Conservation (phyloP, 1,139 yeast genomes). For the Groenewaldozyma auringiensis region DNA sequence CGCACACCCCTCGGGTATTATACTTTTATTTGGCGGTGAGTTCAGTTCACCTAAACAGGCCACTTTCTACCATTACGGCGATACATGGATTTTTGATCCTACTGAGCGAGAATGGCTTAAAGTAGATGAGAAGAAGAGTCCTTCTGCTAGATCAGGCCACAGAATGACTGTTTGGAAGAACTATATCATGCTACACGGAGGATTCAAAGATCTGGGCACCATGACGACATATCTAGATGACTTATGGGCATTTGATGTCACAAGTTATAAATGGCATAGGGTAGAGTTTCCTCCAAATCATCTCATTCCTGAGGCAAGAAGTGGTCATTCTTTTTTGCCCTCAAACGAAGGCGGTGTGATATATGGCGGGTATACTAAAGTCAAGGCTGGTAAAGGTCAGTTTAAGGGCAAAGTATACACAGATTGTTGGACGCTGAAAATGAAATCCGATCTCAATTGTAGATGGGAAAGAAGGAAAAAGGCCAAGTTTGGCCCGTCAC, state of each 20-base stretch:
- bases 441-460: constrained; percentile 77
- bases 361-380: constrained; percentile 93
- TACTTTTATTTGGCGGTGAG: constrained; percentile 90
- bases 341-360: constrained; percentile 76
- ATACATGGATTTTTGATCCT: constrained; percentile 87
- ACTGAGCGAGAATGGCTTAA: constrained; percentile 85
- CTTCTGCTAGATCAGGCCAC: constrained; percentile 88
- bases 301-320: constrained; percentile 79
- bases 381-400: constrained; percentile 79
- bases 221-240: constrained; percentile 79
- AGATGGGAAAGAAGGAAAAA: constrained; percentile 86
- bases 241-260: constrained; percentile 87
- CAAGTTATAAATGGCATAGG: constrained; percentile 84
- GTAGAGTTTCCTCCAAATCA: constrained; percentile 80
- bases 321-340: constrained; percentile 87
- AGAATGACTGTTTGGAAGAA: constrained; percentile 89
- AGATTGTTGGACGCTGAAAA: constrained; percentile 82
- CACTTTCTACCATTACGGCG: constrained; percentile 93
- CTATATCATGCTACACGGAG: constrained; percentile 77
- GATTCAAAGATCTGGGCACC: constrained; percentile 83
- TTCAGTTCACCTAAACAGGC: constrained; percentile 94
- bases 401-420: constrained; percentile 88
- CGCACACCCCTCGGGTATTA: constrained; percentile 83
- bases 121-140: constrained; percentile 66
- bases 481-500: constrained; percentile 82